A percentile compares a stretch with the other conserved stretches of the same genome.
phyloP scores from a whole-genome alignment of 2,329 filamentous ascomycete species.

The Curvularia sp. region DNA sequence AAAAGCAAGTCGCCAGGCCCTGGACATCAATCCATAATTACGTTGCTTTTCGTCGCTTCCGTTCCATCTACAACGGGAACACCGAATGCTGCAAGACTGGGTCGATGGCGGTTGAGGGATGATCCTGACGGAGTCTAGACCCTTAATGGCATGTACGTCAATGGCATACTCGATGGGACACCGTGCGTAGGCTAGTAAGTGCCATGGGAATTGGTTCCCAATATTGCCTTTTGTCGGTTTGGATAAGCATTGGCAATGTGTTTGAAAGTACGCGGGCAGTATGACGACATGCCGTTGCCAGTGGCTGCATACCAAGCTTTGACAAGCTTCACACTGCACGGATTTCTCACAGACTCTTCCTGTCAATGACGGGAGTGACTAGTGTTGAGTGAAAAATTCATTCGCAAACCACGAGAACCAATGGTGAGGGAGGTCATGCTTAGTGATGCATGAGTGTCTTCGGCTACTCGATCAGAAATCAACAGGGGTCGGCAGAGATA shows the following conservation, averaged over 20 bases:
- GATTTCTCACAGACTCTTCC: background rate
- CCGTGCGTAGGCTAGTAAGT: background rate
- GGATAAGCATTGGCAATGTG: background rate
- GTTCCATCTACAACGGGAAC: background rate
- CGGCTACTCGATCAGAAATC: conserved; percentile 19
- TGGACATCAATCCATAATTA: background rate
- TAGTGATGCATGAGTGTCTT: conserved; percentile 20
- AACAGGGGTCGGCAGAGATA: conserved; percentile 2
- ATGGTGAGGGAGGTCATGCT: conserved; percentile 14
- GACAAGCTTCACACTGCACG: background rate
- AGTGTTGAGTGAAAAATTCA: background rate
- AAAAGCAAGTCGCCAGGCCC: background rate
- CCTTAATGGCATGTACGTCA: background rate
- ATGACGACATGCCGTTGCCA: conserved; percentile 5
- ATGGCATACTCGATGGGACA: background rate
- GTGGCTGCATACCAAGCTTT: background rate
- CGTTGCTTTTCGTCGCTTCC: conserved; percentile 2
- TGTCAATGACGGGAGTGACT: background rate
- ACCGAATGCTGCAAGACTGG: background rate
- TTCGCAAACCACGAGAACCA: conserved; percentile 5
- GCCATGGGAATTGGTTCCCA: background rate
- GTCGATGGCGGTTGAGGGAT: background rate
- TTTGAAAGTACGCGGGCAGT: conserved; percentile 2
- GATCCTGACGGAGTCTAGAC: background rate
- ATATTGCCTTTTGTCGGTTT: background rate